Evolutionary conservation across 371 early-diverging fungal species (phyloP).

Genomic region (Apophysomyces trapeziformis): DNA sequence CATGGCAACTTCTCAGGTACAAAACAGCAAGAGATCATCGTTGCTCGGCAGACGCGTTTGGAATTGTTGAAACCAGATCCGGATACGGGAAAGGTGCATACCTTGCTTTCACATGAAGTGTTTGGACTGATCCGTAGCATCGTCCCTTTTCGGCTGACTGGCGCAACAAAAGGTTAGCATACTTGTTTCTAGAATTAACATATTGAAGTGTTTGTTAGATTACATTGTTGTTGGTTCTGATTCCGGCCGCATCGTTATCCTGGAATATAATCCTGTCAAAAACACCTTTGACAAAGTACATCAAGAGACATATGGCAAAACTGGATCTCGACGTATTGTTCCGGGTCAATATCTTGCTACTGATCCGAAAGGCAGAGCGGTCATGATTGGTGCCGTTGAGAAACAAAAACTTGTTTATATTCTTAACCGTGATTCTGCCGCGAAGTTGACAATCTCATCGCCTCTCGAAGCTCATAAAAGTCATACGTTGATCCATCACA

Average conservation of each 20-base stretch:
- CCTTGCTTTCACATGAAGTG: conserved; percentile 74
- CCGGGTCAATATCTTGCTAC: conserved; percentile 95
- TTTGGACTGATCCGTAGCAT: conserved; percentile 90
- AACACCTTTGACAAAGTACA: conserved; percentile 85
- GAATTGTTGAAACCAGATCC: conserved; percentile 86
- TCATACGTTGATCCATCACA: conserved; percentile 73
- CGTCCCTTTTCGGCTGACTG: conserved; percentile 75
- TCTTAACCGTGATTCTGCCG: conserved; percentile 89
- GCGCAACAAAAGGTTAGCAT: conserved; percentile 69
- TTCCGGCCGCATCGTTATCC: conserved; percentile 88
- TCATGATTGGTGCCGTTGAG: conserved; percentile 95
- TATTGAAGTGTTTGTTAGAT: conserved; percentile 56
- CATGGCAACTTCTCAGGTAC: conserved; percentile 94
- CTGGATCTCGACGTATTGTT: conserved; percentile 88
- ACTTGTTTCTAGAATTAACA: not conserved
- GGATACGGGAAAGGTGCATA: conserved; percentile 80
- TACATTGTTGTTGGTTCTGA: conserved; percentile 91
- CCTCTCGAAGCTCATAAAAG: conserved; percentile 94
- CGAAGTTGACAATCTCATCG: conserved; percentile 89
- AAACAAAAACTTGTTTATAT: conserved; percentile 96
- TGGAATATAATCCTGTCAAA: conserved; percentile 84
- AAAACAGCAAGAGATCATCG: conserved; percentile 89
- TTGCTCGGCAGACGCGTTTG: conserved; percentile 80
- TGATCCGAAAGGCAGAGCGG: conserved; percentile 97
- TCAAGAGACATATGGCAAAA: conserved; percentile 95